These are phyloP conservation scores for Juglanconis oblonga DNA, from an alignment of 2,329 filamentous ascomycete genomes.

Conservation along the genomic window DNA sequence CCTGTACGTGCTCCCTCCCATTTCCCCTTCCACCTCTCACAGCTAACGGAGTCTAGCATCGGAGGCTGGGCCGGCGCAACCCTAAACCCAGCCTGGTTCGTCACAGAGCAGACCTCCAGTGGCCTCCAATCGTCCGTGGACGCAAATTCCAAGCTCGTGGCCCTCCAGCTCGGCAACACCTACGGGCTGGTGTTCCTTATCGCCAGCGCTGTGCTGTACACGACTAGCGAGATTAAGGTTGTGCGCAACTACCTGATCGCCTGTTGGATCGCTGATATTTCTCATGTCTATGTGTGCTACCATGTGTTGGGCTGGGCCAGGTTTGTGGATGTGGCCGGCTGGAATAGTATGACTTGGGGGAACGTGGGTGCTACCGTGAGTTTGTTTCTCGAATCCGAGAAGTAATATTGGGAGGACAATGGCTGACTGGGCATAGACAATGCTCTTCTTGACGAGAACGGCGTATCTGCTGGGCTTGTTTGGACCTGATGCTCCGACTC, in stretches of 20 bases:
- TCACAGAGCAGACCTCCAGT: conserved; percentile 56
- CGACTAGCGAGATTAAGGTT: conserved; percentile 62
- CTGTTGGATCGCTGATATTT: conserved; percentile 63
- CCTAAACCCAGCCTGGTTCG: conserved; percentile 58
- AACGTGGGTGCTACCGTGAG: conserved; percentile 66
- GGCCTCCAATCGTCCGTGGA: conserved; percentile 33
- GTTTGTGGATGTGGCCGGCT: conserved; percentile 51
- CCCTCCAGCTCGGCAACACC: conserved; percentile 66
- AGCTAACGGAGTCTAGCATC: conserved; percentile 40
- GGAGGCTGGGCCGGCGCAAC: conserved; percentile 57
- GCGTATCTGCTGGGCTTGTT: conserved; percentile 60
- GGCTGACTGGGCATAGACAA: conserved; percentile 33
- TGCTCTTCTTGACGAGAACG: conserved; percentile 54
- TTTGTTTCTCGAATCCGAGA: conserved; percentile 7
- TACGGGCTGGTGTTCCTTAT: conserved; percentile 66
- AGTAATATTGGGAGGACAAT: neutral
- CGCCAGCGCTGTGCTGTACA: conserved; percentile 61
- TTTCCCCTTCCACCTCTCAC: conserved; percentile 5
- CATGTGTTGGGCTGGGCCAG: conserved; percentile 54
- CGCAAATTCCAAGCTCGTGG: conserved; percentile 52
- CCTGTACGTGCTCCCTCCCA: conserved; percentile 45
- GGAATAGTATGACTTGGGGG: conserved; percentile 72
- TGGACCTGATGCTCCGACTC: conserved; percentile 40
- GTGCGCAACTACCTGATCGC: conserved; percentile 66
- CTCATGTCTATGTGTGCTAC: conserved; percentile 63